Evolutionary conservation across 2,329 filamentous ascomycete genomes (phyloP).

Genomic region (Cephalotrichum gorgonifer): DNA sequence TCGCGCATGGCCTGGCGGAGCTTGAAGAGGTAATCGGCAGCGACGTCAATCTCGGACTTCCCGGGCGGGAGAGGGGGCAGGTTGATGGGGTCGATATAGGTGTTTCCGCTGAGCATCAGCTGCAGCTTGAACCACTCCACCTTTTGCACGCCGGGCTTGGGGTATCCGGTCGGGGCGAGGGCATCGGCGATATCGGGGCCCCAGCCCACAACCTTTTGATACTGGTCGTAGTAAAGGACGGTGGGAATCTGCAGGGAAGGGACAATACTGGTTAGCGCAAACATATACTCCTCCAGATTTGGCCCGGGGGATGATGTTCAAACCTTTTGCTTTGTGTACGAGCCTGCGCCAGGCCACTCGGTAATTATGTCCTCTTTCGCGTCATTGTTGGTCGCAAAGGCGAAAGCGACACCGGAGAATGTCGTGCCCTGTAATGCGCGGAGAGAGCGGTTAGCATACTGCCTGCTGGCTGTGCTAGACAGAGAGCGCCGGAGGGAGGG

Average conservation of each 20-base stretch:
- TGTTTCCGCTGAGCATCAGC: constrained; percentile 97
- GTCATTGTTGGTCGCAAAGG: constrained; percentile 94
- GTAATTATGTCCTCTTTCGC: constrained; percentile 98
- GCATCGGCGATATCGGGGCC: constrained; percentile 96
- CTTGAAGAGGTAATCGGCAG: constrained; percentile 98
- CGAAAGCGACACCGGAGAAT: constrained; percentile 94
- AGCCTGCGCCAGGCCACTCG: constrained; percentile 96
- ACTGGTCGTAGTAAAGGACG: constrained; percentile 98
- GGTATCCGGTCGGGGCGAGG: constrained; percentile 90
- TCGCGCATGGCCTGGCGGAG: constrained; percentile 93
- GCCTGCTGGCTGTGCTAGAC: not conserved
- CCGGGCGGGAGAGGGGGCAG: constrained; percentile 91
- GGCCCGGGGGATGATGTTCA: not conserved
- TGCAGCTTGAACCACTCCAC: constrained; percentile 99
- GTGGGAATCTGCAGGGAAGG: constrained; percentile 69
- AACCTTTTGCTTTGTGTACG: constrained; percentile 98
- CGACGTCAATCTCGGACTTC: constrained; percentile 98
- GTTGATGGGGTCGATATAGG: constrained; percentile 98
- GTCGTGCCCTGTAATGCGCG: constrained; percentile 66
- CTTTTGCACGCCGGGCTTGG: constrained; percentile 95
- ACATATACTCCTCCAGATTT: constrained; percentile 7
- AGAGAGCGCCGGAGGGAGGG: not conserved
- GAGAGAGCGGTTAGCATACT: not conserved
- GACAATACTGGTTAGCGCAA: not conserved
- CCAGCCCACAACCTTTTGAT: constrained; percentile 99